phyloP scores from a whole-genome alignment of 225 moss, liverwort and hornwort species.

The Polytrichum formosum region DNA sequence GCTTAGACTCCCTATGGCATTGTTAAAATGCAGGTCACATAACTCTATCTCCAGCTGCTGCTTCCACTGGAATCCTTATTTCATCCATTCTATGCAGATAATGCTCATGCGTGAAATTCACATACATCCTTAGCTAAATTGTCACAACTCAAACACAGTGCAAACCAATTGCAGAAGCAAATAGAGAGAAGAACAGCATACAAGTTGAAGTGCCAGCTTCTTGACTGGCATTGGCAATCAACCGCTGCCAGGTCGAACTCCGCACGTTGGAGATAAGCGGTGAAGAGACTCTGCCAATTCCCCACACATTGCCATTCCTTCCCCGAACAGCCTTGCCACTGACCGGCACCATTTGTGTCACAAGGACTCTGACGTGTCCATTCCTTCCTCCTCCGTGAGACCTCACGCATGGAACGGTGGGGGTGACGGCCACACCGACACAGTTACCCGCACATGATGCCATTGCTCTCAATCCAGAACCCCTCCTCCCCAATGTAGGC shows the following conservation, averaged over 20 bases:
- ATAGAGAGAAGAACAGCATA: conserved; percentile 19
- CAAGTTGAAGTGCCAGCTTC: conserved; percentile 44
- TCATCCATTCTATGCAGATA: too few species aligned
- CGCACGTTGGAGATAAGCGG: conserved; percentile 3
- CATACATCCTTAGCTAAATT: too few species aligned
- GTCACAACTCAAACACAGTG: too few species aligned
- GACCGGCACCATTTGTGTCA: neutral
- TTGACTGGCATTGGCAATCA: conserved; percentile 35
- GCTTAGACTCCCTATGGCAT: too few species aligned
- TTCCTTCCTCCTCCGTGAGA: conserved; percentile 6
- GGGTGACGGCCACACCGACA: conserved; percentile 36
- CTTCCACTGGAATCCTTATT: too few species aligned
- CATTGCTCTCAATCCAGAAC: conserved; percentile 21
- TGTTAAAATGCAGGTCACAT: too few species aligned
- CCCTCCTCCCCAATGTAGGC: neutral
- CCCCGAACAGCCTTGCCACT: conserved; percentile 8
- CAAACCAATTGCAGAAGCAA: too few species aligned
- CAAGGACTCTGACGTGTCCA: too few species aligned
- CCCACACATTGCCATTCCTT: too few species aligned
- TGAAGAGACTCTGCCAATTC: neutral
- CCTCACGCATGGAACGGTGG: conserved; percentile 12
- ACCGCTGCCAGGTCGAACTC: conserved; percentile 1
- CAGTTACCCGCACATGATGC: conserved; percentile 37
- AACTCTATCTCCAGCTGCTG: too few species aligned
- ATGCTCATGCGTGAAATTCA: too few species aligned